Percentiles rank a stretch among this genome's conserved stretches.
Conservation (phyloP, 768 basidiomycete species). For the Serendipita vermifera region DNA sequence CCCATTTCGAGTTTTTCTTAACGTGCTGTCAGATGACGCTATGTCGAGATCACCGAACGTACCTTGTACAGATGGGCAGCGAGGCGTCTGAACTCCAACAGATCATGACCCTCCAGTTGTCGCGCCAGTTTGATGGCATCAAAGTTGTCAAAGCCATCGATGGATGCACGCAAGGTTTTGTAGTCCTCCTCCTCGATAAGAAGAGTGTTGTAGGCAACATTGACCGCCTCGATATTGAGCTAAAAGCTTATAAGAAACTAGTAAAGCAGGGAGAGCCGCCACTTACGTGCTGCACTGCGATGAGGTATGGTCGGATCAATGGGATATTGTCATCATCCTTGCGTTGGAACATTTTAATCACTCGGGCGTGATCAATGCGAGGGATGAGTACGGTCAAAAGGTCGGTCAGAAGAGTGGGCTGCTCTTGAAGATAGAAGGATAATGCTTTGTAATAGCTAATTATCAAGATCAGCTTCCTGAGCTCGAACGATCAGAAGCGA, state of each 20-base stretch:
- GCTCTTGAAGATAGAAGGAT: constrained; percentile 87
- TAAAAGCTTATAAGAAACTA: constrained; percentile 23
- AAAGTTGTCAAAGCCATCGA: constrained; percentile 98
- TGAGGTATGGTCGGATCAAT: constrained; percentile 89
- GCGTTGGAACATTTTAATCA: constrained; percentile 77
- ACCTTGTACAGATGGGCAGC: constrained; percentile 96
- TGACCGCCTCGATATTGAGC: constrained; percentile 93
- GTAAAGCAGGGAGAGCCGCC: background rate
- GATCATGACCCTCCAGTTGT: constrained; percentile 75
- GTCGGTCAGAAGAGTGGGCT: constrained; percentile 87
- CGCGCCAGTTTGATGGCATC: constrained; percentile 79
- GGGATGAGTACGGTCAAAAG: constrained; percentile 84
- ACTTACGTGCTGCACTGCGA: constrained; percentile 85
- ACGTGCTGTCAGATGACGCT: background rate
- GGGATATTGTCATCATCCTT: constrained; percentile 90
- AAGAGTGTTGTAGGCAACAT: constrained; percentile 96
- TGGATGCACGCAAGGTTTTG: constrained; percentile 92
- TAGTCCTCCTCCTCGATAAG: constrained; percentile 98
- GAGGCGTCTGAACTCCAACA: constrained; percentile 88
- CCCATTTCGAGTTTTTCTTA: constrained; percentile 94
- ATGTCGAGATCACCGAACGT: constrained; percentile 12
- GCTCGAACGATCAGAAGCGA: background rate
- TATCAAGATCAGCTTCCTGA: background rate
- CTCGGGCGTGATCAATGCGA: constrained; percentile 88
- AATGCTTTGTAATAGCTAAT: constrained; percentile 86